Percentiles rank a stretch among this genome's conserved stretches.
phyloP scores from a whole-genome alignment of 768 basidiomycete genomes.

The Phaffia australis region DNA sequence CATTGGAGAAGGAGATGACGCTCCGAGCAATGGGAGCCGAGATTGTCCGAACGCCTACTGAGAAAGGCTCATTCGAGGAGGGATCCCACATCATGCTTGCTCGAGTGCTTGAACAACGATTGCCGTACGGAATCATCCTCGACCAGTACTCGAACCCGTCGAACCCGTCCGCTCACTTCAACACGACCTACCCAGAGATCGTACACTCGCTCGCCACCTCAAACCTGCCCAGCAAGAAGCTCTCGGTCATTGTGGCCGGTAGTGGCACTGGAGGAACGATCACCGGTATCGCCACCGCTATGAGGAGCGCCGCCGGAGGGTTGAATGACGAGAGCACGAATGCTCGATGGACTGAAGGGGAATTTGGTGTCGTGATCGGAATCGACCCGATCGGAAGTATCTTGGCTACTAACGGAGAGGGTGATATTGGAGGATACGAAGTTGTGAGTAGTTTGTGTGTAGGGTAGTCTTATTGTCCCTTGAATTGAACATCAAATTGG shows the following conservation, averaged over 20 bases:
- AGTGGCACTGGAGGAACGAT: constrained; percentile 94
- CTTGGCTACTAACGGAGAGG: constrained; percentile 15
- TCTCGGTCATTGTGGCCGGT: constrained; percentile 65
- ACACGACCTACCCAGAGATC: constrained; percentile 84
- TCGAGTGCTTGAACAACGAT: constrained; percentile 50
- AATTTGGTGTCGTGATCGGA: constrained; percentile 50
- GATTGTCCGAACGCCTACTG: constrained; percentile 85
- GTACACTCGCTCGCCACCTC: constrained; percentile 59
- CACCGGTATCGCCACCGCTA: constrained; percentile 44
- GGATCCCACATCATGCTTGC: constrained; percentile 67
- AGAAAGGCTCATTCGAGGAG: constrained; percentile 64
- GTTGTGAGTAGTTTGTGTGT: constrained; percentile 17
- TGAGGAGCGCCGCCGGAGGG: neutral
- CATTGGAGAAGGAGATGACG: constrained; percentile 85
- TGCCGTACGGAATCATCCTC: constrained; percentile 74
- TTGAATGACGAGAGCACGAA: constrained; percentile 6
- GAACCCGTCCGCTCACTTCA: constrained; percentile 84
- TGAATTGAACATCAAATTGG: neutral
- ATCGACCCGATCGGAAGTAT: constrained; percentile 66
- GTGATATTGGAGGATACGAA: constrained; percentile 10
- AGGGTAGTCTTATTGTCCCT: constrained; percentile 9
- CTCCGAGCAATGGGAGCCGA: constrained; percentile 86
- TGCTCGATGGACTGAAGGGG: constrained; percentile 4
- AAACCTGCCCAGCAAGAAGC: constrained; percentile 29
- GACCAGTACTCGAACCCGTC: constrained; percentile 66